These are phyloP conservation scores for Typha latifolia DNA, from an alignment of 176 grass and related monocot genomes.

Conservation along the genomic window DNA sequence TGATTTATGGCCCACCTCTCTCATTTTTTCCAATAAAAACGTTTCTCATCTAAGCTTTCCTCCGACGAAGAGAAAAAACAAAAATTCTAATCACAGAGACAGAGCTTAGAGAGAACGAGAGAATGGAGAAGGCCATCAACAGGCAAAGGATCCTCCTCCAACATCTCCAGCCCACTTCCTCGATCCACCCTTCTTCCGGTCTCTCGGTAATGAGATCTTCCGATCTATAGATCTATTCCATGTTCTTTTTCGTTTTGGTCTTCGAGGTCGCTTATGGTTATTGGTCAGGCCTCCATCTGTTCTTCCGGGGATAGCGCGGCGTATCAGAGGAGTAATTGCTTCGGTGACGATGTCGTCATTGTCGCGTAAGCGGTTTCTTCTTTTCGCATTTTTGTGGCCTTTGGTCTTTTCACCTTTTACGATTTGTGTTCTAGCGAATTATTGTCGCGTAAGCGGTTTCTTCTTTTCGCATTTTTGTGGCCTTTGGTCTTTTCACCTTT, in stretches of 20 bases:
- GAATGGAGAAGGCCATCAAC: conserved; percentile 80
- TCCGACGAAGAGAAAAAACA: no score
- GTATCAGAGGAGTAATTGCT: conserved; percentile 45
- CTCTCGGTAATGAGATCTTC: conserved; percentile 23
- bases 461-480: background rate
- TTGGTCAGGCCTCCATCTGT: conserved; percentile 47
- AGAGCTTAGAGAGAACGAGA: conserved; percentile 10
- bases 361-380: conserved; percentile 59
- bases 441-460: conserved; percentile 58
- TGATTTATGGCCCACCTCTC: no score
- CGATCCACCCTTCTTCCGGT: conserved; percentile 1
- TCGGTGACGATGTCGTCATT: conserved; percentile 87
- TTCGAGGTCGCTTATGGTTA: background rate
- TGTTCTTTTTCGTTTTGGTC: background rate
- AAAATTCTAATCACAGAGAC: background rate
- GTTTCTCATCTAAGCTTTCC: no score
- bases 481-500: background rate
- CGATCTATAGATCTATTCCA: background rate
- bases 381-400: background rate
- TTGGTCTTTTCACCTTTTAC: background rate
- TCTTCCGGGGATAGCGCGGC: conserved; percentile 49
- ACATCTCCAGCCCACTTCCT: conserved; percentile 48
- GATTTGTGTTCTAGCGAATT: no score
- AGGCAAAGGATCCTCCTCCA: conserved; percentile 72
- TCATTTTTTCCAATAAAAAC: no score